These are phyloP conservation scores for Lentinula sp. DNA, from an alignment of 768 basidiomycete species.

Conservation along the genomic window DNA sequence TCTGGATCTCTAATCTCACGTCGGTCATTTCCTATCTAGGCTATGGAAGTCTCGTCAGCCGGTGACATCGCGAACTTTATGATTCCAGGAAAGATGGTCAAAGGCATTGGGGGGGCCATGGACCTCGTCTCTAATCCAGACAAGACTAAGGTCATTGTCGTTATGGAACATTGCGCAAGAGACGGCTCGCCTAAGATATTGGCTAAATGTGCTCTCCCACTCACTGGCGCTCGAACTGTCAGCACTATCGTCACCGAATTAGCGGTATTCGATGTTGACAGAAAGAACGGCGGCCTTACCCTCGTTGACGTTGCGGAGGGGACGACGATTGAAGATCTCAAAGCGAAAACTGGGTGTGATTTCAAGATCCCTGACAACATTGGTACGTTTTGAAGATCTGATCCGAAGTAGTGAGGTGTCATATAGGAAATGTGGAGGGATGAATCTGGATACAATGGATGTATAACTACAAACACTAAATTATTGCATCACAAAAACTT, in stretches of 20 bases:
- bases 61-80: constrained; percentile 98
- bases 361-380: constrained; percentile 58
- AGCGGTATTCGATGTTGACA: constrained; percentile 85
- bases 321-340: constrained; percentile 76
- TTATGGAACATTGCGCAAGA: constrained; percentile 89
- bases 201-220: constrained; percentile 71
- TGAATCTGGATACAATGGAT: not conserved
- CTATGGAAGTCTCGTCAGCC: constrained; percentile 90
- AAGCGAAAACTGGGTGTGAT: constrained; percentile 79
- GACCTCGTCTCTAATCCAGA: constrained; percentile 95
- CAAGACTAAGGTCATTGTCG: constrained; percentile 85
- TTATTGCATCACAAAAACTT: not conserved
- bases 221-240: constrained; percentile 84
- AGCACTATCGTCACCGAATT: constrained; percentile 93
- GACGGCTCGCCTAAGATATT: constrained; percentile 88
- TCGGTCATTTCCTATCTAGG: constrained; percentile 32
- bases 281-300: constrained; percentile 62
- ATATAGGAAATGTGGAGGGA: no score
- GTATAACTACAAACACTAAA: not conserved
- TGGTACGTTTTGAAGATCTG: constrained; percentile 33
- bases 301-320: constrained; percentile 84
- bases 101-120: constrained; percentile 95
- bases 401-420: not conserved
- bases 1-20: not conserved
- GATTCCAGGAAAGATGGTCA: constrained; percentile 93